Evolutionary conservation across 306 rosid species (phyloP), one percentile per base, ranked within the genome.

Genomic region (Medicago ruthenica): DNA sequence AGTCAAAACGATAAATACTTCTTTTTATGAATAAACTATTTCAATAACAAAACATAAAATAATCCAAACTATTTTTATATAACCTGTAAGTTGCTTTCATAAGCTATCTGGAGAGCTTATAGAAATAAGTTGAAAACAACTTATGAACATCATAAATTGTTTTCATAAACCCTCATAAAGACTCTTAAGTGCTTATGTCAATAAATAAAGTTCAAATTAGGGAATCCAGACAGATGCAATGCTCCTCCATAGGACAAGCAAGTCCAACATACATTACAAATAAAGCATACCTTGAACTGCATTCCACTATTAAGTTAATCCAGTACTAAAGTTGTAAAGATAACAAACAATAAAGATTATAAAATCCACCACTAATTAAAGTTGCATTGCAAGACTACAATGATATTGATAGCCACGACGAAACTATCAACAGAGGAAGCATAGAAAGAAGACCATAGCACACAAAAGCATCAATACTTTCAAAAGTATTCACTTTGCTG

Each of bases 371-470:
- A 76, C 50, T 51, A 70, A 76, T 40, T 60, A 70, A 51, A 62
- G 44, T 47, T 57, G 74, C 71, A 71, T 39, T 14, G 27, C 62
- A 44, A 71, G 63, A 58, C 73, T 76, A 86, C 73, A 17, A 37
- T 31, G 88, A 90, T 58, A 89, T 73, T 31, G 88, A 90, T 58
- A 89, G 75, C 95, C 85, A 87, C 9, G 83, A 73, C 45, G 88
- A 86, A 78, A 89, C 70, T 45, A 86, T 77, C 89, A 94, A 76
- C 74, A 90, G 47, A 39, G 96, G 90, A 78, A 92, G 71, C 86
- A 92, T 86, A 58, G 73, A 78, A 63, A 81, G 74, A 81, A 94
- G 83, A 54, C 96, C 89, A 44, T 85, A 90, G 76, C 55, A 75
- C 88, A 90, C 92, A 58, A 92, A 79, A 47, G 87, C 59, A 73